phyloP scores from a whole-genome alignment of 2,329 filamentous ascomycete genomes.

The Diaporthe ampelina region DNA sequence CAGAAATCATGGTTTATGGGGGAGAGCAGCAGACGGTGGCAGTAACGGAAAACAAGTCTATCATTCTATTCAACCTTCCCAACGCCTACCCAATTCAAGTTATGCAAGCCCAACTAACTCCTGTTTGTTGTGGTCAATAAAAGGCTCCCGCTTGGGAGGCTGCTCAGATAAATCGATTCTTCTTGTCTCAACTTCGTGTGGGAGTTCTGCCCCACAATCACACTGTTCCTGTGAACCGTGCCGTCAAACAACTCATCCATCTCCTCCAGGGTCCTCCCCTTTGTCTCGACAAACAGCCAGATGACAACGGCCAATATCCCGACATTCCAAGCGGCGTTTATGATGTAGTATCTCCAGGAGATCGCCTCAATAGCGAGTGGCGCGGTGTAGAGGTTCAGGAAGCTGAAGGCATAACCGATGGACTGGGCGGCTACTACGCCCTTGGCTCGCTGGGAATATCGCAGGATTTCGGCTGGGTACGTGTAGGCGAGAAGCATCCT shows the following conservation, averaged over 20 bases:
- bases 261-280: slow-evolving; percentile 17
- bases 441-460: not conserved
- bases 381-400: slow-evolving; percentile 13
- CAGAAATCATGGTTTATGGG: too few relatives aligned
- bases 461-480: not conserved
- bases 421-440: slow-evolving; percentile 13
- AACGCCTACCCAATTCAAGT: not conserved
- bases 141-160: not conserved
- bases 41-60: not conserved
- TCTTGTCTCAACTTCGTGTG: not conserved
- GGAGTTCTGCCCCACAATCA: not conserved
- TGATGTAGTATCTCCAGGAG: not conserved
- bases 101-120: not conserved
- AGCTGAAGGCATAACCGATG: slow-evolving; percentile 7
- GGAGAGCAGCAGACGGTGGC: not conserved
- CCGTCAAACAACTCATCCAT: slow-evolving; percentile 10
- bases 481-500: slow-evolving; percentile 18
- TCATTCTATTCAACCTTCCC: not conserved
- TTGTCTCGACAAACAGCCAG: slow-evolving; percentile 5
- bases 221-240: not conserved
- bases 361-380: not conserved
- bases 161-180: not conserved
- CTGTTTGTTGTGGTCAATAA: not conserved
- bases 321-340: slow-evolving; percentile 4
- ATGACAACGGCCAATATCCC: not conserved